These are phyloP conservation scores for Talaromyces verruculosus DNA, from an alignment of 2,329 filamentous ascomycete species.

Conservation along the genomic window DNA sequence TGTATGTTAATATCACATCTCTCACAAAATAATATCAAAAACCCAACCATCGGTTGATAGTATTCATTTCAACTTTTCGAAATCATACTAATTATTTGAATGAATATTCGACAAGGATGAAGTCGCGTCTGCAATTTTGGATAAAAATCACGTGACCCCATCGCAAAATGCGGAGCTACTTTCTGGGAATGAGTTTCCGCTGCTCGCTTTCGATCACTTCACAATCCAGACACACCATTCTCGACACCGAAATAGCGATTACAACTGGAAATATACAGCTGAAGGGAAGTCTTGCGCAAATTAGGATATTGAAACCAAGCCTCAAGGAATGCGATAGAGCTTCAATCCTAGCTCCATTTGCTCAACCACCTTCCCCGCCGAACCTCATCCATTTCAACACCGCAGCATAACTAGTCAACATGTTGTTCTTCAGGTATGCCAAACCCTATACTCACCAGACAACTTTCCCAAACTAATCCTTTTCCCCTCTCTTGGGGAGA, in stretches of 20 bases:
- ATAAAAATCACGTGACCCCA: not conserved
- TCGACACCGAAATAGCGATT: no score
- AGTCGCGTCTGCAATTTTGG: not conserved
- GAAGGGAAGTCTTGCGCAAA: no score
- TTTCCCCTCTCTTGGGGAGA: constrained; percentile 37
- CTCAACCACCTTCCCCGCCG: not conserved
- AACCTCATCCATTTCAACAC: not conserved
- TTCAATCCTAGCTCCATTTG: not conserved
- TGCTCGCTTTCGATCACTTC: not conserved
- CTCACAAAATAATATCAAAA: constrained; percentile 5
- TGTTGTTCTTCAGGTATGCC: constrained; percentile 56
- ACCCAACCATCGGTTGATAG: not conserved
- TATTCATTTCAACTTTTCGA: not conserved
- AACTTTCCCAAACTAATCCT: not conserved
- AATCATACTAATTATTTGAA: not conserved
- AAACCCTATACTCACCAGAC: constrained; percentile 61
- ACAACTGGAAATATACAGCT: not conserved
- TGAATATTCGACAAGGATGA: not conserved
- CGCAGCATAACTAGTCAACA: constrained; percentile 27
- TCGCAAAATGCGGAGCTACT: not conserved
- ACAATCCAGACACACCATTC: not conserved
- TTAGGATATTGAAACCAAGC: no score
- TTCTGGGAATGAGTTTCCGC: not conserved
- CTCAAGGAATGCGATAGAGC: not conserved
- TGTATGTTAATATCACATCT: constrained; percentile 8